A percentile compares a stretch with the other conserved stretches of the same genome.
Conservation (phyloP, 768 basidiomycete species). For the Steccherinum ochraceum region DNA sequence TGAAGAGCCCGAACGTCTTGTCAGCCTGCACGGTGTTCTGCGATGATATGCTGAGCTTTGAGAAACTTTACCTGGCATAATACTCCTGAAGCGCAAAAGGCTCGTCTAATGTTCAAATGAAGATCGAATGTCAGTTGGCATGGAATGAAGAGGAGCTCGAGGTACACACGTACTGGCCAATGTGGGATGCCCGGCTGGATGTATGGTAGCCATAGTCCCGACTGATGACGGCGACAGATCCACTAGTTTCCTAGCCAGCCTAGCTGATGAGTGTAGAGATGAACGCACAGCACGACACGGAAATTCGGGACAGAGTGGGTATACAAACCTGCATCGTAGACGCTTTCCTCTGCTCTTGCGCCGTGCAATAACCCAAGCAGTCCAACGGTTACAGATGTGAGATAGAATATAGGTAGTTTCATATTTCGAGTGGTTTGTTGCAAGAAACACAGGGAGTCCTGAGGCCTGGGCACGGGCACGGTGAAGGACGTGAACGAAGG, state of each 20-base stretch:
- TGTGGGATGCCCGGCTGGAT: conserved; percentile 32
- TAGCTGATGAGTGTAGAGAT: conserved; percentile 30
- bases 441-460: no score
- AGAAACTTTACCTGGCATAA: conserved; percentile 32
- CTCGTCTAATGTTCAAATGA: conserved; percentile 27
- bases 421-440: no score
- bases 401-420: no score
- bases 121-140: not conserved
- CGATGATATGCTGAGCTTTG: conserved; percentile 13
- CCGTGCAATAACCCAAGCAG: no score
- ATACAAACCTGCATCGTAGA: conserved; percentile 40
- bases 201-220: conserved; percentile 46
- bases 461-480: no score
- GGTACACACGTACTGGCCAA: conserved; percentile 28
- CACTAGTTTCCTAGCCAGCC: conserved; percentile 36
- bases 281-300: no score
- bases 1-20: not conserved
- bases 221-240: conserved; percentile 31
- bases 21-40: no score
- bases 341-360: conserved; percentile 28
- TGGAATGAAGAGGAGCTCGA: not conserved
- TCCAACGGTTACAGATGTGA: no score
- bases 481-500: no score
- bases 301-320: conserved; percentile 2
- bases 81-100: conserved; percentile 51